Conservation (phyloP, 2,329 filamentous ascomycete genomes). For the Curvularia spicifera region DNA sequence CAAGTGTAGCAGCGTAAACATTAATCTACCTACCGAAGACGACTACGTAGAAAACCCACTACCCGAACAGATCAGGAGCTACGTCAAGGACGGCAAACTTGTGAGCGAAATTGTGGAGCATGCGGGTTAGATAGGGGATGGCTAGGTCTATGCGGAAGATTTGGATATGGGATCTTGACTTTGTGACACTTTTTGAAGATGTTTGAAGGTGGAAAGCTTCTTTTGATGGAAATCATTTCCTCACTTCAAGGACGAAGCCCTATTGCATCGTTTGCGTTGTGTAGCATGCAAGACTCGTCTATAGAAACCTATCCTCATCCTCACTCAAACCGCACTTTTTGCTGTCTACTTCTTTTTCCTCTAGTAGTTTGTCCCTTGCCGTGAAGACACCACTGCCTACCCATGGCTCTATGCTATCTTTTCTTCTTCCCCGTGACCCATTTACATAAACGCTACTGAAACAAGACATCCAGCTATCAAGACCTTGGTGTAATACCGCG, state of each 20-base stretch:
- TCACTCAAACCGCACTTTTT: background rate
- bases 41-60: constrained; percentile 88
- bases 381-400: too few relatives aligned
- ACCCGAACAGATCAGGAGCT: constrained; percentile 88
- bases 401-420: background rate
- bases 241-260: background rate
- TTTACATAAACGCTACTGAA: background rate
- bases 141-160: background rate
- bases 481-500: too few relatives aligned
- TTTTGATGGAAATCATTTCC: background rate
- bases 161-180: constrained; percentile 3
- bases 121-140: constrained; percentile 64
- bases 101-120: constrained; percentile 96
- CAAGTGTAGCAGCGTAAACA: constrained; percentile 86
- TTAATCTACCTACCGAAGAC: constrained; percentile 76
- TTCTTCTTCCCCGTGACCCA: background rate
- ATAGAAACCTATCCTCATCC: constrained; percentile 2
- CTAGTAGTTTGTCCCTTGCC: background rate
- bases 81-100: constrained; percentile 75
- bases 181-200: background rate
- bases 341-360: background rate
- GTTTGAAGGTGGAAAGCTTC: background rate
- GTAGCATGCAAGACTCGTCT: background rate
- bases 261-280: background rate
- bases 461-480: background rate